A percentile compares a stretch with the other conserved stretches of the same genome.
phyloP scores from a whole-genome alignment of 2,329 filamentous ascomycete species.

The Alternaria brassicicola region DNA sequence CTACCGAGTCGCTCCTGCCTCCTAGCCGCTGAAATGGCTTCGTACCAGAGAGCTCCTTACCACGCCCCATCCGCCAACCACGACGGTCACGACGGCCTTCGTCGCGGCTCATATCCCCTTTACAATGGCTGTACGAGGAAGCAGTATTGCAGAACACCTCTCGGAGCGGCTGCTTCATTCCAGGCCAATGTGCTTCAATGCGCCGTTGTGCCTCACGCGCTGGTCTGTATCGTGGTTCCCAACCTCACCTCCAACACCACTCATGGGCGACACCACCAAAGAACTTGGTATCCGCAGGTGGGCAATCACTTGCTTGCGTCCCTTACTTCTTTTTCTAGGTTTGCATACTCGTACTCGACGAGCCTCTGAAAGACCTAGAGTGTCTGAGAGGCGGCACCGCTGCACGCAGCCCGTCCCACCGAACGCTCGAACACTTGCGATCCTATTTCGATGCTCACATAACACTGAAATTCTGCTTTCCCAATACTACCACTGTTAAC shows the following conservation, averaged over 20 bases:
- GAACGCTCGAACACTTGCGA: background rate
- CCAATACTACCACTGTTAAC: background rate
- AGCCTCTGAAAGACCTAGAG: background rate
- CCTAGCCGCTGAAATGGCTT: background rate
- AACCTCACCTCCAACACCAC: background rate
- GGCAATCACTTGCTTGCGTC: background rate
- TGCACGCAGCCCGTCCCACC: background rate
- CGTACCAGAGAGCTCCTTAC: background rate
- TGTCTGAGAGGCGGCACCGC: background rate
- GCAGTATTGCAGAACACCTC: background rate
- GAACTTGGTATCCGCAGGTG: background rate
- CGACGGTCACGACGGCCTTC: background rate
- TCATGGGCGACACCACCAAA: background rate
- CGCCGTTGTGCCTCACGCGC: background rate
- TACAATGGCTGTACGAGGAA: background rate
- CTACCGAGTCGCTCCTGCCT: background rate
- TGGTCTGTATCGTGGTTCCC: background rate
- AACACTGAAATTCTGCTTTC: background rate
- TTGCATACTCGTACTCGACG: background rate
- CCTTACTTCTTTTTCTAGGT: background rate
- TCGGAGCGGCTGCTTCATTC: background rate
- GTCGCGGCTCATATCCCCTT: background rate
- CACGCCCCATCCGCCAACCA: background rate
- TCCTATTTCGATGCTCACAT: background rate
- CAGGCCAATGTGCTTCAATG: background rate